Base-by-base conservation (phyloP, 495 filamentous ascomycete genomes). In the Neurospora sp. region DNA sequence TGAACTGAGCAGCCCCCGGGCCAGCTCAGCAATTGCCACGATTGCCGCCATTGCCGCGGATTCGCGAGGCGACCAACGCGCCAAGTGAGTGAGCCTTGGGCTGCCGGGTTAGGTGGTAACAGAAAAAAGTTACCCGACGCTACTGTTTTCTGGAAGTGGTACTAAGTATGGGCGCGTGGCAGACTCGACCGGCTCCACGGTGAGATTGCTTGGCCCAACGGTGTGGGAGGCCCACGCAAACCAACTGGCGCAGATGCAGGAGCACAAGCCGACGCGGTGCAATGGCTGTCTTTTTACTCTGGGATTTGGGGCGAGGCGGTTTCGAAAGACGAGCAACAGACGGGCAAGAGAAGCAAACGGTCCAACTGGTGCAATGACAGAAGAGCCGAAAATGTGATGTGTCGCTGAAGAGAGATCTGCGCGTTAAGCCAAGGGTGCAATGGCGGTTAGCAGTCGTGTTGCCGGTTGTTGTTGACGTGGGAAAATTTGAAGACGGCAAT, bases 1-100 rank as follows among this genome's bases (percentile, higher is more conserved):
- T 69, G 73, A 71, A 65, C 77, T 70, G 27, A 80, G 68, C 35
- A 71, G 65, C n/a, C 41, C 72, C 61, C 72, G 48, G 59, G 45
- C 74, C 45, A 79, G 68, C 44, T 74, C 74, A 22, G 73, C 73
- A 27, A 76, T 75, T 71, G 73, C 72, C 69, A 72, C 71, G 38
- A 74, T 59, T 22, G 71, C 65, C 37, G 74, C 72, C 72, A 76
- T 74, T 69, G 75, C 69, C 31, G 72, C 71, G 68, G 53, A 35
- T 61, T 61, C 22, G 53, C 53, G 14, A 61, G 53, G 53, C 53
- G 53, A 61, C 53, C 53, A 61, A 61, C 53, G 70, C 53, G 40
- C 41, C 73, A 61, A 44, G 4, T 44, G 59, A 40, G 40, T 40
- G 7, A 37, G 37, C 53, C 53, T 61, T 61, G 53, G 27, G 53